Conservation (phyloP, 805 yeast species). For the Myxozyma melibiosi region DNA sequence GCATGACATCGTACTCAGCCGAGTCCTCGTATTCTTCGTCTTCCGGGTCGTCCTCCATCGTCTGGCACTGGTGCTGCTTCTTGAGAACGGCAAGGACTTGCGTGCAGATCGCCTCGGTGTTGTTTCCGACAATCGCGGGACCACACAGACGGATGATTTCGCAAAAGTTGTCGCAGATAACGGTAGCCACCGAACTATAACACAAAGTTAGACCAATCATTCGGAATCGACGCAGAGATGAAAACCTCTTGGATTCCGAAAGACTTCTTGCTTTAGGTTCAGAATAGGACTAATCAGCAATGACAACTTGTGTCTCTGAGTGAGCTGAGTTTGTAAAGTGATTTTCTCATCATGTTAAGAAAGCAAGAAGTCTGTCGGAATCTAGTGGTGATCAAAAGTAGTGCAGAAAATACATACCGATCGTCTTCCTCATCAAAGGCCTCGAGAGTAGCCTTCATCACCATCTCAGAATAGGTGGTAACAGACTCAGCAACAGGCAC, state of each 20-base stretch:
- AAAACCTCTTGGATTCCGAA: no score
- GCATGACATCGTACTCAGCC: slow-evolving; percentile 57
- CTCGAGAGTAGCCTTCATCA: slow-evolving; percentile 65
- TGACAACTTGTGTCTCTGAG: slow-evolving; percentile 36
- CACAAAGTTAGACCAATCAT: neutral
- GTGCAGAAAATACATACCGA: slow-evolving; percentile 50
- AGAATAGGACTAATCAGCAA: slow-evolving; percentile 27
- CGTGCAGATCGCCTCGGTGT: slow-evolving; percentile 67
- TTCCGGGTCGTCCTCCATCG: slow-evolving; percentile 65
- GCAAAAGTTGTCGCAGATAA: slow-evolving; percentile 71
- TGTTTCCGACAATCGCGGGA: slow-evolving; percentile 60
- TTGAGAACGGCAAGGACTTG: slow-evolving; percentile 73
- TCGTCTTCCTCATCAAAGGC: slow-evolving; percentile 80
- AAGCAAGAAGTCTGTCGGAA: neutral
- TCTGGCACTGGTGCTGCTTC: slow-evolving; percentile 83
- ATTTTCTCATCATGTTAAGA: slow-evolving; percentile 28
- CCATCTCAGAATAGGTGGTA: slow-evolving; percentile 61
- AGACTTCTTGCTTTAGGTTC: no score
- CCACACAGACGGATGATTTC: slow-evolving; percentile 74
- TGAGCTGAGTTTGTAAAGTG: slow-evolving; percentile 33
- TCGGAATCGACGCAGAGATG: no score
- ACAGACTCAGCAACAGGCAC: slow-evolving; percentile 55
- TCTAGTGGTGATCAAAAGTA: neutral
- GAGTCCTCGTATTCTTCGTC: slow-evolving; percentile 36
- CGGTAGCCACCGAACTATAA: slow-evolving; percentile 53